Percentiles rank a stretch among this genome's conserved stretches.
phyloP scores from a whole-genome alignment of 176 grass and related monocot species.

The Oryza longistaminata region DNA sequence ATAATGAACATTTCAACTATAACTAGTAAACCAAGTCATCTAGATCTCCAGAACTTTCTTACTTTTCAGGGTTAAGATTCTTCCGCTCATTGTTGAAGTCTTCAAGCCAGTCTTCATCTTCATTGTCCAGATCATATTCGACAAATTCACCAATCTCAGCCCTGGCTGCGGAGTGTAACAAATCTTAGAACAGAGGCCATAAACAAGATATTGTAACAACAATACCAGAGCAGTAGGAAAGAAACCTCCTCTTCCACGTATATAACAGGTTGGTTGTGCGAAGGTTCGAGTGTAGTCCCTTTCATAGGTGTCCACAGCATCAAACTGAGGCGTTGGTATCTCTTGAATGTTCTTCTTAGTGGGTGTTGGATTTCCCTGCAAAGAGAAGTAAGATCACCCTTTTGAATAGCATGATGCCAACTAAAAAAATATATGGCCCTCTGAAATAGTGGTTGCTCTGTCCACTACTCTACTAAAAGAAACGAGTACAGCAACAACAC shows the following conservation, averaged over 20 bases:
- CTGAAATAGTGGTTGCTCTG: background rate
- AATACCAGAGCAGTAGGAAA: constrained; percentile 33
- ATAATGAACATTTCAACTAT: constrained; percentile 6
- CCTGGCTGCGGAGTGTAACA: constrained; percentile 69
- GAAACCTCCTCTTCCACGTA: constrained; percentile 98
- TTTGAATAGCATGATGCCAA: background rate
- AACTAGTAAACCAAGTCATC: constrained; percentile 1
- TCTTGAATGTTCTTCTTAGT: constrained; percentile 83
- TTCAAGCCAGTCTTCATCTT: constrained; percentile 98
- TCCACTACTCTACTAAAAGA: constrained; percentile 6
- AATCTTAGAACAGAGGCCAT: constrained; percentile 30
- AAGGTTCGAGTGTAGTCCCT: constrained; percentile 97
- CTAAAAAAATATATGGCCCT: background rate
- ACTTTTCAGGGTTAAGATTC: constrained; percentile 85
- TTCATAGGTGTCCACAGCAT: constrained; percentile 85
- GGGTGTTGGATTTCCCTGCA: constrained; percentile 59
- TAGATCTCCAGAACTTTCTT: constrained; percentile 50
- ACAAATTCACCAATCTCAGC: constrained; percentile 90
- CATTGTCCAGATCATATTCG: constrained; percentile 95
- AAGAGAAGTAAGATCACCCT: constrained; percentile 15
- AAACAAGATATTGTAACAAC: constrained; percentile 23
- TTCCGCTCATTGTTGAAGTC: constrained; percentile 86
- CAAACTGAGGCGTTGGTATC: constrained; percentile 96
- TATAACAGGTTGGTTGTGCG: constrained; percentile 74
- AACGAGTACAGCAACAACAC: background rate